These are phyloP conservation scores for Chalciporus chontae DNA, from an alignment of 768 basidiomycete species.

Conservation along the genomic window DNA sequence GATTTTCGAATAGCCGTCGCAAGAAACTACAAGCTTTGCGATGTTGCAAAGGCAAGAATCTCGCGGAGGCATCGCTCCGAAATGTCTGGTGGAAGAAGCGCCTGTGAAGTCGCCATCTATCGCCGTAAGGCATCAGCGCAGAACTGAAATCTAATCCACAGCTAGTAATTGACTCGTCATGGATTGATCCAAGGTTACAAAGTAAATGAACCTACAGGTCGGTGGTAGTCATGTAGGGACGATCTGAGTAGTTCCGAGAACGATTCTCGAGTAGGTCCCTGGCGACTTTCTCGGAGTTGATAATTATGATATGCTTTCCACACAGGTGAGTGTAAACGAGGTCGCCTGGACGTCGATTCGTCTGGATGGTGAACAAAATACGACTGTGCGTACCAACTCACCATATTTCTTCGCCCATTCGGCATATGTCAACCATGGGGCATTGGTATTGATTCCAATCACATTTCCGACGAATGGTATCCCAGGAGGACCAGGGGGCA, in stretches of 20 bases:
- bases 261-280: constrained; percentile 8
- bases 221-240: background rate
- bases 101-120: constrained; percentile 14
- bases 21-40: constrained; percentile 3
- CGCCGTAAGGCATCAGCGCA: background rate
- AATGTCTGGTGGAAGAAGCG: constrained; percentile 15
- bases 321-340: background rate
- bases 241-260: constrained; percentile 7
- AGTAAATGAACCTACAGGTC: background rate
- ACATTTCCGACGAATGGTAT: constrained; percentile 6
- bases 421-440: constrained; percentile 11
- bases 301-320: constrained; percentile 9
- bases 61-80: background rate
- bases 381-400: background rate
- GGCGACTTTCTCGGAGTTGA: constrained; percentile 8
- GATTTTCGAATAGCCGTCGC: background rate
- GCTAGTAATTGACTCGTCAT: background rate
- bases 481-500: constrained; percentile 12
- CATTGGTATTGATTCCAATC: background rate
- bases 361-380: background rate
- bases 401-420: constrained; percentile 10
- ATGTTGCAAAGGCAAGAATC: constrained; percentile 1
- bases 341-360: background rate
- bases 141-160: constrained; percentile 1
- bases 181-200: background rate